Evolutionary conservation across 176 grass and related monocot genomes (phyloP), one percentile per base, ranked within the genome.

Genomic region (Rhynchospora tenuis): DNA sequence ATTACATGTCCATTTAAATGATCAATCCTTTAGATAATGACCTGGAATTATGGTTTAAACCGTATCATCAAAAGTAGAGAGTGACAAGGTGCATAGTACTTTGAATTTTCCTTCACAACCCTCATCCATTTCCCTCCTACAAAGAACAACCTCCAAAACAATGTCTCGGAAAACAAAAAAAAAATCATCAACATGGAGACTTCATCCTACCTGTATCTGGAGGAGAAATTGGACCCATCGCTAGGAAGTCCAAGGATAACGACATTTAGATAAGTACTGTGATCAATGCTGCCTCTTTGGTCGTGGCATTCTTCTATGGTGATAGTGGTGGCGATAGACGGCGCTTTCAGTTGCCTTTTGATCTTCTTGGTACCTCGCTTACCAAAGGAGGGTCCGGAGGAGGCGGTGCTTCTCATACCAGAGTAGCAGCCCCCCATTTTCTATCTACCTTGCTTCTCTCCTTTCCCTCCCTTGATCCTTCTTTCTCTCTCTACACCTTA

Each of bases 371-470:
- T 58, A 74, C 46, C 48, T 8, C 78, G 15, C 13, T 5, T 48
- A 47, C 56, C 3, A 12, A 22, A 74, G 24, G 82, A 74, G 47
- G 33, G 50, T 20, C 22, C 20, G 9, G 19, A 26, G 26, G 82
- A 84, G 66, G 42, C 6, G 12, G 16, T 58, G 55, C 65, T 66
- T 42, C 82, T 84, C 64, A 70, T n/a, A 14, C 50, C 48, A 58
- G 80, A 82, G 80, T 82, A 82, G 59, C 80, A 82, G 58, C 82
- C 82, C 68, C 82, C 82, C 68, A 70, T 84, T 74, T 6, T n/a
- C 56, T 48, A 56, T 7, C 5, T 64, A 8, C 57, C 79, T 59
- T 24, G 6, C 43, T 6, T 57, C 31, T 14, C 45, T 58, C 59
- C 45, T 14, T 68, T 68, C 3, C 19, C 68, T 45, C 54, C 9